phyloP scores from a whole-genome alignment of 805 yeast species.

The Kodamaea kakaduensis region DNA sequence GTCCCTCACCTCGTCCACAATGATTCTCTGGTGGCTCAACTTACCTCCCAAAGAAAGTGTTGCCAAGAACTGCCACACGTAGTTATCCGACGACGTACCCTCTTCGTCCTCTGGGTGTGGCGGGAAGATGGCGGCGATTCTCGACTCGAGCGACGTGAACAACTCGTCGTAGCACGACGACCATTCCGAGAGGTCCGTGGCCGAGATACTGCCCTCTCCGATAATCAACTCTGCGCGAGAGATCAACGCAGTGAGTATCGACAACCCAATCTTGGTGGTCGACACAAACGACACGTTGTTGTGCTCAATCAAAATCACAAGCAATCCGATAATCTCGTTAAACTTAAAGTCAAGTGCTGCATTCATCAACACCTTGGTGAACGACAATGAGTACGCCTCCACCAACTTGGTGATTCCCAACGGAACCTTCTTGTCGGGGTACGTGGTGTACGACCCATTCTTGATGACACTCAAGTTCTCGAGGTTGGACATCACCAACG shows the following conservation, averaged over 20 bases:
- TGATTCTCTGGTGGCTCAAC: conserved; percentile 83
- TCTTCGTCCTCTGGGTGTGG: conserved; percentile 66
- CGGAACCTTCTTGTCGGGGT: conserved; percentile 49
- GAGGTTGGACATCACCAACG: conserved; percentile 73
- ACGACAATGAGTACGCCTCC: conserved; percentile 75
- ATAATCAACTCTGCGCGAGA: conserved; percentile 89
- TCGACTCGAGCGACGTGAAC: conserved; percentile 74
- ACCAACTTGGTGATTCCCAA: conserved; percentile 53
- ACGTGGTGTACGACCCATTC: conserved; percentile 73
- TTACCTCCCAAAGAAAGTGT: conserved; percentile 89
- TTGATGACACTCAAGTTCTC: conserved; percentile 74
- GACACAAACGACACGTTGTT: conserved; percentile 68
- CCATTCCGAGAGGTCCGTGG: conserved; percentile 67
- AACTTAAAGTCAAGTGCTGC: conserved; percentile 79
- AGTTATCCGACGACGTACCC: conserved; percentile 35
- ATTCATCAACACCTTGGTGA: conserved; percentile 78
- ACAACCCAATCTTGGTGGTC: conserved; percentile 75
- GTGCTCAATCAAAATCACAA: conserved; percentile 65
- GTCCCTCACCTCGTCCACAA: conserved; percentile 91
- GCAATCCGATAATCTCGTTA: conserved; percentile 70
- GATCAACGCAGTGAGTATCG: conserved; percentile 81
- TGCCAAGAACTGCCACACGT: conserved; percentile 96
- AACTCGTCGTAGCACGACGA: conserved; percentile 73
- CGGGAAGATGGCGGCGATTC: conserved; percentile 78
- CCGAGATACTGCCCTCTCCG: conserved; percentile 66